Base-by-base conservation (phyloP, 2,329 filamentous ascomycete species). In the Drechslerella dactyloides region DNA sequence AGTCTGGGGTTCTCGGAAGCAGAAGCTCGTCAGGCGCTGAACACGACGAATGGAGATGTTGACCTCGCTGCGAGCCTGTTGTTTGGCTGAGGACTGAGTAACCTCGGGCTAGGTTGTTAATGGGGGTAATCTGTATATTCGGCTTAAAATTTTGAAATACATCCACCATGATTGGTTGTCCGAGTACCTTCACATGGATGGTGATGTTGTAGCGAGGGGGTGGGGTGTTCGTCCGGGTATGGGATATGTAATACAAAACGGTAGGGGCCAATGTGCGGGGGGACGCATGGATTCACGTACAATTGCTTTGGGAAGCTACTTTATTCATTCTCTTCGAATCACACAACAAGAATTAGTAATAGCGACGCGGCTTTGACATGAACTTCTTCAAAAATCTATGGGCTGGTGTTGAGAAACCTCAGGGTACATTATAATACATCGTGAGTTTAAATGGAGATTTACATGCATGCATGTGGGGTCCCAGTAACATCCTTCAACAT, bases 1-100 rank as follows among this genome's bases (percentile, higher is more conserved):
- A 85, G 87, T 52, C 83, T 97, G 74, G 93, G 93, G 0, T 92
- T 94, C 75, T 86, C 88, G 1, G 84, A 88, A 59, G 85, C 89
- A 72, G 85, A 91, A 75, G 93, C 93, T 0, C 84, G 94, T 58
- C 87, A 89, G 69, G 92, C 93, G 1, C 82, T 99, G 57, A 86
- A 92, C 77, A 90, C 91, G 30, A 90, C 90, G 15, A 87, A 87
- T 19, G 93, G 94, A 19, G 90, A 97, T 77, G 86, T 97, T 6
- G 91, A 97, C 73, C 86, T 88, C 74, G 93, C 93, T n/a, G 93
- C 92, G 52, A 88, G 89, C 54, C 83, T 96, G 73, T 84, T 97
- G 58, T 91, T 87, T 62, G 57, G 55, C 37, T 65, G 65, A 55
- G 50, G 24, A 37, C n/a, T 5, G 19, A 10, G 5, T 5, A 48